Percentiles rank a stretch among this genome's conserved stretches.
Evolutionary conservation across 495 filamentous ascomycete genomes (phyloP).

Genomic region (Daldinia loculata): DNA sequence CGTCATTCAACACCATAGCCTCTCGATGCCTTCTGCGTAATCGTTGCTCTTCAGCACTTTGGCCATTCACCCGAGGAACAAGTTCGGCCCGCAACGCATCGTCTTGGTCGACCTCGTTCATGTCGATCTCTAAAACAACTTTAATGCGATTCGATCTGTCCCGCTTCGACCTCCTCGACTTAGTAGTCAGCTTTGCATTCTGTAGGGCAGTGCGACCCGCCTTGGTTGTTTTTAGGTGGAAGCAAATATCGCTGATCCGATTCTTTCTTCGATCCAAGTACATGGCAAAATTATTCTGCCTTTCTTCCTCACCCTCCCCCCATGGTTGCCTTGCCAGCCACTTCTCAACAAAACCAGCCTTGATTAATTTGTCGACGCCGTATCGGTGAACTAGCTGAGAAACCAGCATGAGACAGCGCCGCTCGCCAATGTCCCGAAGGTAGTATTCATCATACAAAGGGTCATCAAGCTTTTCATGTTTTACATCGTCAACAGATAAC

Average conservation of each 20-base stretch:
- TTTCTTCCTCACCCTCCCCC: constrained; percentile 56
- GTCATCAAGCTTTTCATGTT: constrained; percentile 58
- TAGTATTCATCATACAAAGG: constrained; percentile 61
- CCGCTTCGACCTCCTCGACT: constrained; percentile 29
- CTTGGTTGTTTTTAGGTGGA: constrained; percentile 47
- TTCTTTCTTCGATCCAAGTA: constrained; percentile 55
- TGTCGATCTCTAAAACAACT: constrained; percentile 47
- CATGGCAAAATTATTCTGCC: constrained; percentile 55
- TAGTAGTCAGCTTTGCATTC: constrained; percentile 50
- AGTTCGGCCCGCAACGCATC: constrained; percentile 35
- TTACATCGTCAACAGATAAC: constrained; percentile 56
- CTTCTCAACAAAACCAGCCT: constrained; percentile 61
- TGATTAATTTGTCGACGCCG: constrained; percentile 53
- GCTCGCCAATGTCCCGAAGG: constrained; percentile 61
- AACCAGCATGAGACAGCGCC: constrained; percentile 59
- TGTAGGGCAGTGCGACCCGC: constrained; percentile 54
- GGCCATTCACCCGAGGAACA: constrained; percentile 54
- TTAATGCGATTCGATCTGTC: constrained; percentile 43
- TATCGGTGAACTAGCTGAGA: constrained; percentile 54
- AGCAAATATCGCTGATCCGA: constrained; percentile 56
- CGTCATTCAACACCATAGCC: constrained; percentile 72
- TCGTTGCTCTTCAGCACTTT: constrained; percentile 60
- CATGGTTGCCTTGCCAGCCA: constrained; percentile 66
- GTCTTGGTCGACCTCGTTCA: constrained; percentile 46
- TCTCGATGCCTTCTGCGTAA: constrained; percentile 65